Evolutionary conservation across 2,329 filamentous ascomycete genomes (phyloP).

Genomic region (Metarhizium rileyi): DNA sequence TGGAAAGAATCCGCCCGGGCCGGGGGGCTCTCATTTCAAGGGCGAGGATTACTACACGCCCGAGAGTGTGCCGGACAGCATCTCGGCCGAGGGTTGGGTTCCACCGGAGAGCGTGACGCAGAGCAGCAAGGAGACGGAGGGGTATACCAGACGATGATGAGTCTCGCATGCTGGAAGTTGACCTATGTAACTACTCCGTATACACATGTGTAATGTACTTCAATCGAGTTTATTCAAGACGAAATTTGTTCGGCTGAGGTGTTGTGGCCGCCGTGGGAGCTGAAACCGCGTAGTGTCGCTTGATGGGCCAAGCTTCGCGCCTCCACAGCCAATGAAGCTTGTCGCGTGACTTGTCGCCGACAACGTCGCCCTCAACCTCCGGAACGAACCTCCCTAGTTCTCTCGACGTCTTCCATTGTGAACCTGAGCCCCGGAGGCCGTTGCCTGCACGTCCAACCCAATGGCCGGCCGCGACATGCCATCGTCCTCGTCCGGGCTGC

Average conservation of each 20-base stretch:
- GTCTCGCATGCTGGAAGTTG: no score
- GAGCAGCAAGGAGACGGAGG: slow-evolving; percentile 21
- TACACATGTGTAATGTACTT: no score
- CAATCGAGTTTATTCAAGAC: no score
- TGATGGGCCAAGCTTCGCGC: no score
- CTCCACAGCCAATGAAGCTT: no score
- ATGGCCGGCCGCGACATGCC: slow-evolving; percentile 31
- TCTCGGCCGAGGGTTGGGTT: slow-evolving; percentile 31
- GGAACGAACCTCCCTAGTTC: no score
- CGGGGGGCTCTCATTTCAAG: slow-evolving; percentile 29
- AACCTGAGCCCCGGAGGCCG: background rate
- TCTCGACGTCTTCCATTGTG: background rate
- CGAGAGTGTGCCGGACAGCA: slow-evolving; percentile 32
- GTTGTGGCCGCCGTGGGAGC: no score
- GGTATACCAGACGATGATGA: background rate
- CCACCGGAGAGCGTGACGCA: slow-evolving; percentile 31
- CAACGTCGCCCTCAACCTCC: no score
- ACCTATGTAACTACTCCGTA: no score
- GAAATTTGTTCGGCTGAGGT: no score
- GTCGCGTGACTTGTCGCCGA: background rate
- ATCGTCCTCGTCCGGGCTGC: slow-evolving; percentile 33
- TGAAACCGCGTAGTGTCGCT: no score
- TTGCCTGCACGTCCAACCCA: slow-evolving; percentile 2
- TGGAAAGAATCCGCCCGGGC: no score
- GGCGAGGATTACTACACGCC: slow-evolving; percentile 30